These are phyloP conservation scores for Cerrena zonata DNA, from an alignment of 1,284 basidiomycete genomes.

Conservation along the genomic window DNA sequence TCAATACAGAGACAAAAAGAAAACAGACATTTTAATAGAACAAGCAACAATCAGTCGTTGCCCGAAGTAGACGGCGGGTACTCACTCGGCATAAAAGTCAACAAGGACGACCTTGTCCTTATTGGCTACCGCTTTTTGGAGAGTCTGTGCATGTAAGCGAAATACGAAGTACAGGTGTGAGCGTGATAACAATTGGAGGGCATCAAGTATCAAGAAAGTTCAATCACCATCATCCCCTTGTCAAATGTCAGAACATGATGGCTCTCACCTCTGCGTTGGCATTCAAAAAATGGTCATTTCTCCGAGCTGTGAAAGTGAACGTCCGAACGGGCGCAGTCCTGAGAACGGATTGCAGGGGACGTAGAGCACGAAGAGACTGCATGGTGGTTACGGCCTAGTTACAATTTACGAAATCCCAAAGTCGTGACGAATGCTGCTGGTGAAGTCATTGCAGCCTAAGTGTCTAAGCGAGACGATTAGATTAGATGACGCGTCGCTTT, in stretches of 20 bases:
- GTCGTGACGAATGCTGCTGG: too few species aligned
- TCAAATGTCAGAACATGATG: not conserved
- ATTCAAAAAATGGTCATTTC: slow-evolving; percentile 30
- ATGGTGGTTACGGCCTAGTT: slow-evolving; percentile 3
- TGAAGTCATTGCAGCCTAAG: too few species aligned
- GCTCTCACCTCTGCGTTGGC: slow-evolving; percentile 29
- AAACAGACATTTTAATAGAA: not conserved
- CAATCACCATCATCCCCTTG: not conserved
- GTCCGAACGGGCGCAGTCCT: slow-evolving; percentile 3
- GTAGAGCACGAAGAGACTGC: slow-evolving; percentile 2
- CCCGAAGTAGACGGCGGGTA: slow-evolving; percentile 12
- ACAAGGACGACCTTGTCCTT: slow-evolving; percentile 57
- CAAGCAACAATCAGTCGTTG: not conserved
- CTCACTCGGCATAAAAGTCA: slow-evolving; percentile 74
- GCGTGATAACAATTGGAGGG: not conserved
- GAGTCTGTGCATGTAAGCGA: slow-evolving; percentile 36
- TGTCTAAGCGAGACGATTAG: too few species aligned
- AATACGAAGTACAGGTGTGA: not conserved
- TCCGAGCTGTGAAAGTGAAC: slow-evolving; percentile 23
- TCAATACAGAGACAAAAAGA: not conserved
- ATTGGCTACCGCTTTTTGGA: slow-evolving; percentile 35
- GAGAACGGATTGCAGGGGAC: not conserved
- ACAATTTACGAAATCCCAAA: too few species aligned
- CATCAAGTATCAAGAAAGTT: not conserved
- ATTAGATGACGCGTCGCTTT: too few species aligned